These are phyloP conservation scores for Xylariaceae sp. DNA, from an alignment of 2,329 filamentous ascomycete genomes.

Conservation along the genomic window DNA sequence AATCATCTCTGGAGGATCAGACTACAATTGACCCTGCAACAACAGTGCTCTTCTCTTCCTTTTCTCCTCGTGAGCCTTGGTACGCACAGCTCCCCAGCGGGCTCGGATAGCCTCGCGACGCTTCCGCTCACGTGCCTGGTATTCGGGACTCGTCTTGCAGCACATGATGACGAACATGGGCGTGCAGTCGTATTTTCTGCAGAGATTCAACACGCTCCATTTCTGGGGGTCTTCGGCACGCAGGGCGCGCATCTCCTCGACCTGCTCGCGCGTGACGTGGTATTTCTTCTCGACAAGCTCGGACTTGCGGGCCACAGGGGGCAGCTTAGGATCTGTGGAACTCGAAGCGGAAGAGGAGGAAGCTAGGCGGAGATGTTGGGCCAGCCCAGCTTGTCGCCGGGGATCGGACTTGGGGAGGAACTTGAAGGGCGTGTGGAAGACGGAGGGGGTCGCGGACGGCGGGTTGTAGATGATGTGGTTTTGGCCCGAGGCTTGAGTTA, in stretches of 20 bases:
- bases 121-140: conserved; percentile 43
- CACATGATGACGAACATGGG: conserved; percentile 56
- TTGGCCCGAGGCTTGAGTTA: conserved; percentile 29
- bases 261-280: conserved; percentile 52
- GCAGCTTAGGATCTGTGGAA: conserved; percentile 25
- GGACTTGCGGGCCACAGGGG: conserved; percentile 18
- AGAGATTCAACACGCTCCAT: conserved; percentile 53
- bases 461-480: conserved; percentile 55
- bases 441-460: conserved; percentile 51
- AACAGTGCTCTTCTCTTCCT: conserved; percentile 51
- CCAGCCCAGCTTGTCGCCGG: conserved; percentile 47
- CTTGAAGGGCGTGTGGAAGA: conserved; percentile 62
- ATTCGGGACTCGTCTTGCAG: conserved; percentile 45
- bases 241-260: conserved; percentile 57
- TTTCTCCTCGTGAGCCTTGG: conserved; percentile 52
- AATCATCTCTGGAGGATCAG: too few relatives aligned
- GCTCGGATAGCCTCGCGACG: conserved; percentile 46
- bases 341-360: conserved; percentile 16
- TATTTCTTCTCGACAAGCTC: conserved; percentile 31
- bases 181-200: conserved; percentile 53
- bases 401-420: conserved; percentile 58
- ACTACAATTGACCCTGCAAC: conserved; percentile 48
- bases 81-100: conserved; percentile 55
- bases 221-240: conserved; percentile 48
- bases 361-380: conserved; percentile 38